Base-by-base conservation (phyloP, 306 rosid species). In the Clitoria ternatea region DNA sequence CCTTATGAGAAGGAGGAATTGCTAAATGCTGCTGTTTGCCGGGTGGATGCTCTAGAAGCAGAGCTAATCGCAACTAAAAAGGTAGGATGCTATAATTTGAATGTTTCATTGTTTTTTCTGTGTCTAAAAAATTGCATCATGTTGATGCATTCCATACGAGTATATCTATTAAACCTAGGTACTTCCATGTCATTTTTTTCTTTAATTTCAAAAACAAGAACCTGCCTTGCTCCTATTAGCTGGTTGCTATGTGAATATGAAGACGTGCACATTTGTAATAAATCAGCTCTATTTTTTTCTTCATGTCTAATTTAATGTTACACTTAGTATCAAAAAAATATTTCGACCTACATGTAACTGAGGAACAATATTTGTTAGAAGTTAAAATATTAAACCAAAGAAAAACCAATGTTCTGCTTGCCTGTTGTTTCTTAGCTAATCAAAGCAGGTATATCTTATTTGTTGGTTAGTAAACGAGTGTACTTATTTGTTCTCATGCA, bases 31-130 rank as follows among this genome's bases (percentile, higher is more conserved):
- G 99, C 99, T 70, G 99, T 94, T 52, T 91, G 85, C 69, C 97
- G 97, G 2, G 99, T 94, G 71, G 99, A 94, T 88, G 97, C 92
- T 49, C 81, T 94, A 68, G 99, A 94, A 79, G 99, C 99, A 39
- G 97, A 91, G 83, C 80, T 94, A 55, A 94, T 94, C 80, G 87
- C 96, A 47, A 89, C 99, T 42, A 94, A 94, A 82, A 87, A 87
- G 97, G 99, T 94, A 53, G 59, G 59, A 14, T 48, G 35, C 69
- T 53, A 10, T 40, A 56, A 22, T 43, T 63, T 73, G 37, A 12
- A 23, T 24, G 29, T 20, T 43, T 7, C 18, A 0, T 26, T 14
- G 4, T 19, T 52, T 65, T 82, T 32, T 52, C n/a, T n/a, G n/a
- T n/a, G n/a, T n/a, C n/a, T 3, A 6, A 18, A 47, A 57, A 47